Evolutionary conservation across 139 green algal species (phyloP), one percentile per base, ranked within the genome.

Genomic region (Haematococcus sp.): DNA sequence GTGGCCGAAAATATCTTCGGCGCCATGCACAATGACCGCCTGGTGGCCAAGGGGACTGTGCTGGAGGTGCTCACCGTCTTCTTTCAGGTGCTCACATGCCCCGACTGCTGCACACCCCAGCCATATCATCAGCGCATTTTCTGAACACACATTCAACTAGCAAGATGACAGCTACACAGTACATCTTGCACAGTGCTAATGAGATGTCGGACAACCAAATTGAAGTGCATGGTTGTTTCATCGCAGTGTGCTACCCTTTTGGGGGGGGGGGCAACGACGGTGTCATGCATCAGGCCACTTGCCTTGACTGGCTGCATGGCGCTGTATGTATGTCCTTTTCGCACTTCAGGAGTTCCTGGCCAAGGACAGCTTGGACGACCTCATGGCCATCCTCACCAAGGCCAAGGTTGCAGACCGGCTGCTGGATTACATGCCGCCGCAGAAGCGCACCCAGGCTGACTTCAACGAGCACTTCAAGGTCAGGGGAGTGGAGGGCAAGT

Each of bases 351-450:
- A 93, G 78, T 92, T 87, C 71, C 79, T 95, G 76, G 68, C 65
- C 30, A 92, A 85, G 51, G 86, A 94, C 67, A 71, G 19, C 65
- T 66, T 97, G 65, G 90, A 97, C 23, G 86, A 94, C 67, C 83
- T 98, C 55, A 86, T 98, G 31, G 75, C 77, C 35, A 82, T 97
- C 28, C 89, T 98, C 66, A 88, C 84, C 70, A 91, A 91, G 78
- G 94, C 83, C 17, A 92, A 91, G 63, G 76, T 98, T 61, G 90
- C 92, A 33, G 76, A 92, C 68, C 85, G 86, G 9, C 84, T 98
- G 75, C 76, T 97, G 22, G 93, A 98, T 34, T 94, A 97, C 78
- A 94, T 97, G 85, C 94, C 94, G 28, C 90, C 88, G 15, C 83
- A 88, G 76, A 97, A 95, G 86, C 87, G 88, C 66, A 91, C 79